These are phyloP conservation scores for Chloropicon primus DNA, from an alignment of 139 green algal genomes.

Conservation along the genomic window DNA sequence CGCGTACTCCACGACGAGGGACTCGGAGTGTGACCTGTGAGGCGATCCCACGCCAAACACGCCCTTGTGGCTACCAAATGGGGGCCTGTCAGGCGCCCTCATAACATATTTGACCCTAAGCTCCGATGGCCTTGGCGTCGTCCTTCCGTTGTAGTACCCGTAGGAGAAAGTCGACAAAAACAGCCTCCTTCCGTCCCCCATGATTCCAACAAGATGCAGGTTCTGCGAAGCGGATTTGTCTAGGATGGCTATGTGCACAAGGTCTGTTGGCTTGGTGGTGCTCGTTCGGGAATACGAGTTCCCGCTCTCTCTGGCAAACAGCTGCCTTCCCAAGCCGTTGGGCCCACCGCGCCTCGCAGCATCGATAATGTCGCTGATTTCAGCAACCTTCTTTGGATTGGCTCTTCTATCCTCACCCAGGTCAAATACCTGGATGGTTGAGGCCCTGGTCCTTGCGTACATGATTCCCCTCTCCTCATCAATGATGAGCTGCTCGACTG, in stretches of 20 bases:
- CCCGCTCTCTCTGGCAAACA: constrained; percentile 34
- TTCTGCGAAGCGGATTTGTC: constrained; percentile 33
- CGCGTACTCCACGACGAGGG: constrained; percentile 8
- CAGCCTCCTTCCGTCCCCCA: constrained; percentile 63
- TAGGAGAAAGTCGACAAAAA: constrained; percentile 54
- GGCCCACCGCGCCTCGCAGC: constrained; percentile 13
- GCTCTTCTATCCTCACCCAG: constrained; percentile 41
- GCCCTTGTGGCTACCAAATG: neutral
- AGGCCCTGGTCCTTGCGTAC: constrained; percentile 55
- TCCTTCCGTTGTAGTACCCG: neutral
- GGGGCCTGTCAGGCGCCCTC: neutral
- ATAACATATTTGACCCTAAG: constrained; percentile 1
- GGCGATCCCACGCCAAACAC: neutral
- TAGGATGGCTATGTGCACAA: constrained; percentile 64
- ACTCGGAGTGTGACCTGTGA: neutral
- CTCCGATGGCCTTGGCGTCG: constrained; percentile 1
- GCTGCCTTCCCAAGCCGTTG: constrained; percentile 23
- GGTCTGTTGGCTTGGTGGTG: constrained; percentile 33
- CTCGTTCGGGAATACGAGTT: neutral
- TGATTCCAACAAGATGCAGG: constrained; percentile 72
- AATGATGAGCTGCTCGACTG: constrained; percentile 55
- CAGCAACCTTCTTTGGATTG: constrained; percentile 39
- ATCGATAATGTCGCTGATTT: constrained; percentile 45
- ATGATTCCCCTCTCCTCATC: constrained; percentile 69
- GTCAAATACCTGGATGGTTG: constrained; percentile 45